A percentile compares a stretch with the other conserved stretches of the same genome.
These are phyloP conservation scores for Boletus reticuloceps DNA, from an alignment of 768 basidiomycete species.

Conservation along the genomic window DNA sequence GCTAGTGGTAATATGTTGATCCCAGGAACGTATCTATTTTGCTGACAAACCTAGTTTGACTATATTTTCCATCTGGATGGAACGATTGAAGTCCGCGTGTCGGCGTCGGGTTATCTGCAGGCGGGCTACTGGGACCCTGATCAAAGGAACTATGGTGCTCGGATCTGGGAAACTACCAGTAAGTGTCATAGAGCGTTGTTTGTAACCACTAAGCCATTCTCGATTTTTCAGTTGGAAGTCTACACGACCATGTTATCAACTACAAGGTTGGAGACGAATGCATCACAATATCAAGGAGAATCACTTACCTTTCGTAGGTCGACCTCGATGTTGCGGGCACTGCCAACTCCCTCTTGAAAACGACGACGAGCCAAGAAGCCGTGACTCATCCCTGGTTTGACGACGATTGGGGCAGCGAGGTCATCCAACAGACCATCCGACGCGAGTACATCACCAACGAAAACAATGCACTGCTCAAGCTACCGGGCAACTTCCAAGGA, in stretches of 20 bases:
- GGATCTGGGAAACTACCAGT: slow-evolving; percentile 57
- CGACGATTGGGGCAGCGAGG: slow-evolving; percentile 53
- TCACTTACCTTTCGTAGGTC: slow-evolving; percentile 34
- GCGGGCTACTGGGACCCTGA: slow-evolving; percentile 55
- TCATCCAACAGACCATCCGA: slow-evolving; percentile 52
- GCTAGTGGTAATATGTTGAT: slow-evolving; percentile 30
- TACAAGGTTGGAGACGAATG: slow-evolving; percentile 40
- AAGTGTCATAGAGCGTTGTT: slow-evolving; percentile 15
- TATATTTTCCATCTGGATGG: slow-evolving; percentile 67
- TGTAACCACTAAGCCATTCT: not conserved
- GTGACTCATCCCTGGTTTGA: slow-evolving; percentile 55
- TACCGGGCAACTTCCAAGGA: slow-evolving; percentile 55
- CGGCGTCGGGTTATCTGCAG: slow-evolving; percentile 68
- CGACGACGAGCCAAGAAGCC: slow-evolving; percentile 48
- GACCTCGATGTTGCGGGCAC: slow-evolving; percentile 63
- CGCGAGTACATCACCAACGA: slow-evolving; percentile 50
- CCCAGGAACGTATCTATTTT: not conserved
- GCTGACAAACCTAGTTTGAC: slow-evolving; percentile 46
- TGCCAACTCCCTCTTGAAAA: slow-evolving; percentile 55
- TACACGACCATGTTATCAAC: slow-evolving; percentile 70
- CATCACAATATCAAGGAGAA: not conserved
- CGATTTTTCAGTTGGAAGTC: slow-evolving; percentile 51
- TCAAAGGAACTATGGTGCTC: slow-evolving; percentile 51
- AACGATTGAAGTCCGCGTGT: slow-evolving; percentile 64
- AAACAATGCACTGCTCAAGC: slow-evolving; percentile 49